Conservation (phyloP, 495 filamentous ascomycete species). For the Sabuloglossum arenarium region DNA sequence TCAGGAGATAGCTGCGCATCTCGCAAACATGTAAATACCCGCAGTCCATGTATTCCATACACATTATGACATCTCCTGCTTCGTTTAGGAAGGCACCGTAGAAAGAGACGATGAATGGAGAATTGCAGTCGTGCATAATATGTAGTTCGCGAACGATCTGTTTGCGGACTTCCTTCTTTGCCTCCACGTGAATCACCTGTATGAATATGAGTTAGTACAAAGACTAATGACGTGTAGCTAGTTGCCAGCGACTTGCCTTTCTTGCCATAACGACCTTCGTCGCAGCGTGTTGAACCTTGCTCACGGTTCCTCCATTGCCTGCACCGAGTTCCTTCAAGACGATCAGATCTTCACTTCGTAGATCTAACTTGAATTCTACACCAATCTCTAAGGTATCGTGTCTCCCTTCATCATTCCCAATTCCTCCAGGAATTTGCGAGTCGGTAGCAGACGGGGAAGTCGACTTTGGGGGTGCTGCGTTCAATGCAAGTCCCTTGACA, state of each 20-base stretch:
- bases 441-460: constrained; percentile 35
- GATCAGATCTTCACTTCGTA: constrained; percentile 79
- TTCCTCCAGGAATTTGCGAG: constrained; percentile 34
- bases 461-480: constrained; percentile 38
- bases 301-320: constrained; percentile 93
- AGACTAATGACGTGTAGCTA: neutral
- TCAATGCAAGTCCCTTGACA: constrained; percentile 80
- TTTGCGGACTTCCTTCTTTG: constrained; percentile 87
- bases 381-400: constrained; percentile 84
- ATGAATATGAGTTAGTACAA: neutral
- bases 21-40: constrained; percentile 37
- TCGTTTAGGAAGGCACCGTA: constrained; percentile 95
- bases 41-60: constrained; percentile 99
- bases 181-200: constrained; percentile 93
- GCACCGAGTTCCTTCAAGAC: constrained; percentile 86
- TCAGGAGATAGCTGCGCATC: neutral
- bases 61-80: constrained; percentile 90
- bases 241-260: constrained; percentile 42
- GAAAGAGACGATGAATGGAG: constrained; percentile 87
- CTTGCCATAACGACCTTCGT: constrained; percentile 93
- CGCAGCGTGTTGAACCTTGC: constrained; percentile 87
- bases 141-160: constrained; percentile 90
- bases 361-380: constrained; percentile 83
- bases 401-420: constrained; percentile 41
- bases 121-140: constrained; percentile 96